phyloP scores from a whole-genome alignment of 768 basidiomycete genomes.

The Porpolomopsis calyptriformis region DNA sequence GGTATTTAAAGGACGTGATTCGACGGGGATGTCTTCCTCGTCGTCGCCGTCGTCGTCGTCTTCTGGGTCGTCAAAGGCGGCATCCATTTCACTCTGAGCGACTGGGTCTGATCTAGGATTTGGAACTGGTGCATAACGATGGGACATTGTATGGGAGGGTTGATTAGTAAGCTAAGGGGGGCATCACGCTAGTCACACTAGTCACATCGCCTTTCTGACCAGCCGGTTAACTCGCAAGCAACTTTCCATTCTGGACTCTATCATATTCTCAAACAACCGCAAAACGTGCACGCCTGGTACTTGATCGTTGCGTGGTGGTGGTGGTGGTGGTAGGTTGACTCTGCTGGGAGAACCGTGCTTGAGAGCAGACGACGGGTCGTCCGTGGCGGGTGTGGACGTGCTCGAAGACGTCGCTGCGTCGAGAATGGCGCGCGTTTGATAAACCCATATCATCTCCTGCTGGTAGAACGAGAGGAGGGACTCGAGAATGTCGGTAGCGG shows the following conservation, averaged over 20 bases:
- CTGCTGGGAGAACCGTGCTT: slow-evolving; percentile 18
- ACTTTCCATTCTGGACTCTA: slow-evolving; percentile 67
- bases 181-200: not conserved
- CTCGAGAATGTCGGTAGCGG: slow-evolving; percentile 51
- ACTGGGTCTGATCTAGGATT: slow-evolving; percentile 43
- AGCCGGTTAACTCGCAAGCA: slow-evolving; percentile 56
- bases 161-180: too few relatives aligned
- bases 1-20: slow-evolving; percentile 48
- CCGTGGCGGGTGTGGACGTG: slow-evolving; percentile 9
- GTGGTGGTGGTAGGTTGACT: slow-evolving; percentile 18
- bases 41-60: slow-evolving; percentile 65
- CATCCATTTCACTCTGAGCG: slow-evolving; percentile 56
- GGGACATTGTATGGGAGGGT: slow-evolving; percentile 28
- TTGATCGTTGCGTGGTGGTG: slow-evolving; percentile 24
- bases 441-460: slow-evolving; percentile 62
- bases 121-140: slow-evolving; percentile 60
- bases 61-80: slow-evolving; percentile 76
- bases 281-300: slow-evolving; percentile 44
- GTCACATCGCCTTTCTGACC: slow-evolving; percentile 23
- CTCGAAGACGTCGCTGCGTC: slow-evolving; percentile 30
- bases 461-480: slow-evolving; percentile 58
- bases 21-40: slow-evolving; percentile 34
- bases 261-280: slow-evolving; percentile 59
- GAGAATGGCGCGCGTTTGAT: slow-evolving; percentile 51
- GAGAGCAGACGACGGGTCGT: slow-evolving; percentile 1